Percentiles rank a stretch among this genome's conserved stretches.
These are phyloP conservation scores for Fusarium annulatum DNA, from an alignment of 2,329 filamentous ascomycete genomes.

Conservation along the genomic window DNA sequence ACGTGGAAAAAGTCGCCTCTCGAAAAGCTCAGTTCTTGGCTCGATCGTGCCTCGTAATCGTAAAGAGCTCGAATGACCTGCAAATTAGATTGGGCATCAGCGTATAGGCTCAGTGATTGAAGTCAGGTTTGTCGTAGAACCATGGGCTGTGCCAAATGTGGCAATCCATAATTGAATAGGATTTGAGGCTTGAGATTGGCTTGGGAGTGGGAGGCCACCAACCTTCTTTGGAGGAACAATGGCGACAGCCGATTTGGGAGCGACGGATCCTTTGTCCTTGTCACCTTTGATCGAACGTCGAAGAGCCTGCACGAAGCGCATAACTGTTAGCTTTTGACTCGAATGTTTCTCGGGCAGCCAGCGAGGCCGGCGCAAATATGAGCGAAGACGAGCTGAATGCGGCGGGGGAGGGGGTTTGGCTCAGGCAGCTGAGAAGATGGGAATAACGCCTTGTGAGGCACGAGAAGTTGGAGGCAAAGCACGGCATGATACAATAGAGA, in stretches of 20 bases:
- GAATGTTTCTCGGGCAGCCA: conserved; percentile 28
- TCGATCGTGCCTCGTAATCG: conserved; percentile 83
- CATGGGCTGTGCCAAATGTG: conserved; percentile 29
- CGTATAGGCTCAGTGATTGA: conserved; percentile 17
- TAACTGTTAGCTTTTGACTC: conserved; percentile 53
- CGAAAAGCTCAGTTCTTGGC: conserved; percentile 87
- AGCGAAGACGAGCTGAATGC: conserved; percentile 12
- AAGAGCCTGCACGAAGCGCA: conserved; percentile 72
- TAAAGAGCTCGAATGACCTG: conserved; percentile 98
- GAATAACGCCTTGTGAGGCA: conserved; percentile 17
- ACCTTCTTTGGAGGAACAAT: conserved; percentile 96
- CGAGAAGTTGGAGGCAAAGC: conserved; percentile 6
- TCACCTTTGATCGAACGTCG: conserved; percentile 91
- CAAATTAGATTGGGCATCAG: conserved; percentile 30
- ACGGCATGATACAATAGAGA: conserved; percentile 14
- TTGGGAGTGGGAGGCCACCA: conserved; percentile 47
- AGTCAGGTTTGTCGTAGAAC: conserved; percentile 21
- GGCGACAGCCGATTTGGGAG: conserved; percentile 85
- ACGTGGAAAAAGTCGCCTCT: conserved; percentile 99
- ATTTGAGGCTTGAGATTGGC: conserved; percentile 22
- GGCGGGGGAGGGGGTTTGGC: conserved; percentile 31
- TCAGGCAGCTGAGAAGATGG: conserved; percentile 10
- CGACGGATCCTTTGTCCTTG: conserved; percentile 82
- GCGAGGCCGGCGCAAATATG: conserved; percentile 21
- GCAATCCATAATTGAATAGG: conserved; percentile 21